Percentiles rank a stretch among this genome's conserved stretches.
phyloP scores from a whole-genome alignment of 108 stramenopile genomes.

The Asterionellopsis glacialis region DNA sequence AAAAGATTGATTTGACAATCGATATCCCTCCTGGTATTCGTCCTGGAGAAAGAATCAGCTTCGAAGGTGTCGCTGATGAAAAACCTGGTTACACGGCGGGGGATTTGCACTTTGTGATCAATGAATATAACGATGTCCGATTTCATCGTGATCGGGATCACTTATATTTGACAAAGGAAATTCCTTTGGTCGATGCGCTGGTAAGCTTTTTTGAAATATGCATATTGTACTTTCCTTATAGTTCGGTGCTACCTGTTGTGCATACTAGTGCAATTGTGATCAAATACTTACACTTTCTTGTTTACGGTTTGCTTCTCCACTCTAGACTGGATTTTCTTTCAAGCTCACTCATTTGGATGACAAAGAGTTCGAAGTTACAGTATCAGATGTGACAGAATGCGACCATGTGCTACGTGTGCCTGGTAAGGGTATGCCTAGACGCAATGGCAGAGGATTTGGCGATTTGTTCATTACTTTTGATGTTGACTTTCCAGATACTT shows the following conservation, averaged over 20 bases:
- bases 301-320: neutral
- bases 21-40: constrained; percentile 84
- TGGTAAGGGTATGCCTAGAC: constrained; percentile 89
- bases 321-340: constrained; percentile 75
- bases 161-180: constrained; percentile 79
- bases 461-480: constrained; percentile 88
- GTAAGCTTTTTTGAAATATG: constrained; percentile 31
- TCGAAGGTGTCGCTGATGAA: constrained; percentile 88
- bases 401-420: constrained; percentile 78
- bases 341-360: constrained; percentile 80
- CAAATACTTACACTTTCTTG: neutral
- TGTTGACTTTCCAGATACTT: constrained; percentile 83
- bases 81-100: constrained; percentile 83
- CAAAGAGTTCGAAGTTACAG: constrained; percentile 54
- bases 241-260: constrained; percentile 1
- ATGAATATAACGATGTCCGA: constrained; percentile 38
- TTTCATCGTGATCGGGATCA: constrained; percentile 85
- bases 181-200: constrained; percentile 88
- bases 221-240: neutral
- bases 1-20: constrained; percentile 91
- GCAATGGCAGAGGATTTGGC: constrained; percentile 77
- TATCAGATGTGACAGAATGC: constrained; percentile 76
- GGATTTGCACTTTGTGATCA: constrained; percentile 72
- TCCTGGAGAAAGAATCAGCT: constrained; percentile 77
- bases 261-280: too few species aligned